Conservation (phyloP, 345 rosid genomes). For the Linum trigynum region DNA sequence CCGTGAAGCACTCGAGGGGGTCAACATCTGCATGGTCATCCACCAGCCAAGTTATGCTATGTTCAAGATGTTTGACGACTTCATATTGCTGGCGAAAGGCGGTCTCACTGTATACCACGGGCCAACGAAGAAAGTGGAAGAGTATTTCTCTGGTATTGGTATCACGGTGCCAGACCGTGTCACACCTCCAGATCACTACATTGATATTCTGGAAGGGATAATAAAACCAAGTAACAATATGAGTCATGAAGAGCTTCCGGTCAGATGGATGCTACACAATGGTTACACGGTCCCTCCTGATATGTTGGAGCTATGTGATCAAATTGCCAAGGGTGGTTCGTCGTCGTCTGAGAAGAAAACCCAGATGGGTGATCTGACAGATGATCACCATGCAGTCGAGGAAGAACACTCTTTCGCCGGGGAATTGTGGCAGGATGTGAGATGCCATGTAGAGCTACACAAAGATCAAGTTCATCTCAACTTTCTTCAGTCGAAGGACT, state of each 20-base stretch:
- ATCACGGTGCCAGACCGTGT: constrained; percentile 73
- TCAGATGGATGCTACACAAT: constrained; percentile 87
- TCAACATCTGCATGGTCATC: constrained; percentile 76
- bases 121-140: constrained; percentile 66
- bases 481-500: constrained; percentile 36
- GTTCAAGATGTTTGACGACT: constrained; percentile 91
- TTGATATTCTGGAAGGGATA: constrained; percentile 78
- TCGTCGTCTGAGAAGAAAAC: constrained; percentile 13
- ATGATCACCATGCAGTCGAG: constrained; percentile 20
- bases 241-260: constrained; percentile 59
- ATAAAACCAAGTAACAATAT: constrained; percentile 42
- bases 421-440: constrained; percentile 46
- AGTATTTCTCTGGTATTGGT: constrained; percentile 64
- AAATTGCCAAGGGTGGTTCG: constrained; percentile 19
- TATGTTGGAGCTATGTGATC: constrained; percentile 55
- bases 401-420: constrained; percentile 37
- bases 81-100: constrained; percentile 82
- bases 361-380: constrained; percentile 1
- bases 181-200: constrained; percentile 83
- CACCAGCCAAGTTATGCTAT: constrained; percentile 82
- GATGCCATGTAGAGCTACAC: constrained; percentile 28
- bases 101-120: constrained; percentile 79
- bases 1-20: constrained; percentile 89
- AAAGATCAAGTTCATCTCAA: constrained; percentile 34
- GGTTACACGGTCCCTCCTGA: constrained; percentile 72